A percentile compares a stretch with the other conserved stretches of the same genome.
Conservation (phyloP, 192 early-diverging fungal species). For the Coemansia sp. region DNA sequence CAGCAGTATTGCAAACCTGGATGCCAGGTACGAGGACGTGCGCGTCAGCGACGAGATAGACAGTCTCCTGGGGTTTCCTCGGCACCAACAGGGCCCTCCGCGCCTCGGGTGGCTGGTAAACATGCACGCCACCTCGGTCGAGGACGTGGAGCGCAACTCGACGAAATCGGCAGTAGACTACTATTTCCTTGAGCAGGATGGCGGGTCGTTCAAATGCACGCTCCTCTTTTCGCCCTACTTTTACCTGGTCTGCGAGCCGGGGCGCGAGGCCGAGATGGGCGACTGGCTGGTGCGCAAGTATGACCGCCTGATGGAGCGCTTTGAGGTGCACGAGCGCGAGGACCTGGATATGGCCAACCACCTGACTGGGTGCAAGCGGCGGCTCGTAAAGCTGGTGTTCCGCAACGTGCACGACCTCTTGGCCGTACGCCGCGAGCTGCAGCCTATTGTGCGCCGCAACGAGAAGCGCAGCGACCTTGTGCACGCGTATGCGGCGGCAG, state of each 20-base stretch:
- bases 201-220: conserved; percentile 84
- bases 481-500: conserved; percentile 58
- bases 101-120: conserved; percentile 93
- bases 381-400: conserved; percentile 76
- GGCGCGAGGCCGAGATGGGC: conserved; percentile 77
- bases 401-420: conserved; percentile 80
- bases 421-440: conserved; percentile 66
- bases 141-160: conserved; percentile 60
- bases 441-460: conserved; percentile 71
- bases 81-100: conserved; percentile 69
- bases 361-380: conserved; percentile 68
- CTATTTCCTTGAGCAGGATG: conserved; percentile 91
- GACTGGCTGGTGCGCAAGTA: conserved; percentile 76
- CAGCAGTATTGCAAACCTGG: conserved; percentile 23
- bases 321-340: conserved; percentile 68
- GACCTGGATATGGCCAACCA: conserved; percentile 92
- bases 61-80: conserved; percentile 60
- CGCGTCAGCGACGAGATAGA: conserved; percentile 53
- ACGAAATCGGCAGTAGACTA: conserved; percentile 79
- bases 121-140: conserved; percentile 79
- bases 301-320: conserved; percentile 61
- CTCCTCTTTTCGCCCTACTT: conserved; percentile 88
- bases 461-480: conserved; percentile 57
- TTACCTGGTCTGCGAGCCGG: conserved; percentile 75
- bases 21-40: conserved; percentile 26